A percentile compares a stretch with the other conserved stretches of the same genome.
These are phyloP conservation scores for Fraxinus sp. DNA, from an alignment of 305 asterid species.

Conservation along the genomic window DNA sequence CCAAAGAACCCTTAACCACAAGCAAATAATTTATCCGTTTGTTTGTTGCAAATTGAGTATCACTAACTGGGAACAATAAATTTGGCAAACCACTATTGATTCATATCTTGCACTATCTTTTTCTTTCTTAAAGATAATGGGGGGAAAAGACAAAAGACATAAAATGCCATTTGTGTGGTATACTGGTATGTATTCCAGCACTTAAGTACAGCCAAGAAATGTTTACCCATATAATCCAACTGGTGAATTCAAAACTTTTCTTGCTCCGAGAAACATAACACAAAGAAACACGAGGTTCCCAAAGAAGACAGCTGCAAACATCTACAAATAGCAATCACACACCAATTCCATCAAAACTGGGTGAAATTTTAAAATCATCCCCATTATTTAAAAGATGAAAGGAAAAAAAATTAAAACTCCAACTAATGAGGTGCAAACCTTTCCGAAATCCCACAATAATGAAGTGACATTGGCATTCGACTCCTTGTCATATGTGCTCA, in stretches of 20 bases:
- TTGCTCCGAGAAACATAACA: constrained; percentile 41
- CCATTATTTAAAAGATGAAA: not conserved
- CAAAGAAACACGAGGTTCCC: constrained; percentile 55
- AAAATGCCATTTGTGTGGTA: not conserved
- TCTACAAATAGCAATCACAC: constrained; percentile 37
- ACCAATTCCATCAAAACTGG: constrained; percentile 7
- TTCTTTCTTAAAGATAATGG: not conserved
- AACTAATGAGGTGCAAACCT: constrained; percentile 44
- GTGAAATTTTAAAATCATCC: constrained; percentile 10
- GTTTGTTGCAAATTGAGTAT: not conserved
- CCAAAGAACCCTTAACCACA: not conserved
- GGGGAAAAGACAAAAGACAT: not conserved
- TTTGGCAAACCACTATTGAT: not conserved
- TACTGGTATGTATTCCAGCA: not conserved
- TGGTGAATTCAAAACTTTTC: constrained; percentile 46
- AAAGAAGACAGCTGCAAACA: constrained; percentile 48
- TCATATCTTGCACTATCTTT: not conserved
- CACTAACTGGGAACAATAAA: not conserved
- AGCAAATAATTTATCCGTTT: not conserved
- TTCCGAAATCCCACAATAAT: constrained; percentile 38
- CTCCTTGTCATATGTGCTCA: constrained; percentile 43
- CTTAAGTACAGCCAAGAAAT: constrained; percentile 16
- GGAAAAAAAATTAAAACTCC: not conserved
- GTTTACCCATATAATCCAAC: constrained; percentile 45
- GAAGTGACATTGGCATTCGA: constrained; percentile 36